Conservation (phyloP, 768 basidiomycete species). For the Phanerodontia chrysosporium region DNA sequence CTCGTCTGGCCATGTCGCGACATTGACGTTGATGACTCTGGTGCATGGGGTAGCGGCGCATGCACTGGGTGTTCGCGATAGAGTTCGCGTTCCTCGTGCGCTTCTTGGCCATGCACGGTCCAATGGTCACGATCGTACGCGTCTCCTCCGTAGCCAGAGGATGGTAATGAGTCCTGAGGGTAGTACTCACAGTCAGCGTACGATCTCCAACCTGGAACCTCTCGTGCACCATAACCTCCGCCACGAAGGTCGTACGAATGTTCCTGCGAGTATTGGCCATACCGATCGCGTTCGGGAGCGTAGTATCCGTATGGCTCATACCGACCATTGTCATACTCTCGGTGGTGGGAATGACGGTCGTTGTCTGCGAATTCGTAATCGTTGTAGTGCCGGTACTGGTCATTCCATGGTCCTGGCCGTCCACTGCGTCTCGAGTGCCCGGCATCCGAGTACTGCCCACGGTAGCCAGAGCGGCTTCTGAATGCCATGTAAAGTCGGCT, state of each 20-base stretch:
- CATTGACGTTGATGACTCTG: not conserved
- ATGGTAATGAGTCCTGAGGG: not conserved
- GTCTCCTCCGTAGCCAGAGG: not conserved
- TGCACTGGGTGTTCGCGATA: not conserved
- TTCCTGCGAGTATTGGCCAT: not conserved
- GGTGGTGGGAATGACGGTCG: not conserved
- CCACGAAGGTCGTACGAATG: not conserved
- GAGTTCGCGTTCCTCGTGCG: not conserved
- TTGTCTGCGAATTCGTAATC: not conserved
- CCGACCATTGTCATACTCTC: not conserved
- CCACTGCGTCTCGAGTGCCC: not conserved
- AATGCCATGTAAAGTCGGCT: no score
- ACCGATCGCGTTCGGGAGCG: not conserved
- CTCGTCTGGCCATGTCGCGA: not conserved
- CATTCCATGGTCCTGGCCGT: slow-evolving; percentile 8
- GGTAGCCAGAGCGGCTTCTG: no score
- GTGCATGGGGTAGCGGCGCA: not conserved
- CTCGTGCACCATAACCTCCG: no score
- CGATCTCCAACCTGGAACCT: not conserved
- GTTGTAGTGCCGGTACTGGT: not conserved
- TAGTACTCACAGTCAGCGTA: not conserved
- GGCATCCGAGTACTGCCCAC: no score
- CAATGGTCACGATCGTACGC: not conserved
- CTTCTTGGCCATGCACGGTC: not conserved
- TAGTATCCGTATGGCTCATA: not conserved